Conservation (phyloP, 371 early-diverging fungal genomes). For the Syncephalastrum racemosum region DNA sequence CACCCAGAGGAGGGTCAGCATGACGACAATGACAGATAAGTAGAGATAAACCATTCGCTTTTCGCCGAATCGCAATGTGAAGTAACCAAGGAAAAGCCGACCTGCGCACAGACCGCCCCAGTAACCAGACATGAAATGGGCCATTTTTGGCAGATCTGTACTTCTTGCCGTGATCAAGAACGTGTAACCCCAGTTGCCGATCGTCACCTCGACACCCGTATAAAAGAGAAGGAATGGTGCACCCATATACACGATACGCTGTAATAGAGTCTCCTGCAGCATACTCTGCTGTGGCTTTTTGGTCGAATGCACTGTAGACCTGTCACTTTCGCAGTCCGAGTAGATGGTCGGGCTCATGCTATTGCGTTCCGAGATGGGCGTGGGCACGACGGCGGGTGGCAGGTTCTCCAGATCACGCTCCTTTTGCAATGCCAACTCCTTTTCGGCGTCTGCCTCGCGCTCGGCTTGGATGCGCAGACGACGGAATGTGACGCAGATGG, state of each 20-base stretch:
- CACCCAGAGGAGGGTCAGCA: slow-evolving; percentile 20
- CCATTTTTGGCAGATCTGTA: slow-evolving; percentile 21
- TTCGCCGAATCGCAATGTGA: slow-evolving; percentile 26
- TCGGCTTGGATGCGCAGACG: slow-evolving; percentile 14
- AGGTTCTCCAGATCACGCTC: background rate
- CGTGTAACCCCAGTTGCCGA: slow-evolving; percentile 30
- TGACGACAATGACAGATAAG: slow-evolving; percentile 15
- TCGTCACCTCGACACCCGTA: slow-evolving; percentile 29
- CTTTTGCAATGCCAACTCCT: slow-evolving; percentile 2
- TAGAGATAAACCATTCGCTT: slow-evolving; percentile 28
- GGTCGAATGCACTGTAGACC: background rate
- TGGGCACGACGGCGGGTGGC: background rate
- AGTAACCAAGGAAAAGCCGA: slow-evolving; percentile 21
- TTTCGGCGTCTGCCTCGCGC: slow-evolving; percentile 13
- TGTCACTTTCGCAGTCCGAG: background rate
- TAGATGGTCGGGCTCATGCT: slow-evolving; percentile 1
- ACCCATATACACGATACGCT: slow-evolving; percentile 18
- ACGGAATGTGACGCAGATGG: slow-evolving; percentile 10
- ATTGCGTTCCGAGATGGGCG: background rate
- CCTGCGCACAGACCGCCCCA: slow-evolving; percentile 30
- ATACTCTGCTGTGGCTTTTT: background rate
- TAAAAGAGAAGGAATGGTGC: slow-evolving; percentile 24
- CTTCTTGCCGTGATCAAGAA: slow-evolving; percentile 24
- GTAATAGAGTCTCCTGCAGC: slow-evolving; percentile 10
- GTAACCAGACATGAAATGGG: slow-evolving; percentile 26